Conservation (phyloP, 768 basidiomycete genomes). For the Naganishia kalamii region DNA sequence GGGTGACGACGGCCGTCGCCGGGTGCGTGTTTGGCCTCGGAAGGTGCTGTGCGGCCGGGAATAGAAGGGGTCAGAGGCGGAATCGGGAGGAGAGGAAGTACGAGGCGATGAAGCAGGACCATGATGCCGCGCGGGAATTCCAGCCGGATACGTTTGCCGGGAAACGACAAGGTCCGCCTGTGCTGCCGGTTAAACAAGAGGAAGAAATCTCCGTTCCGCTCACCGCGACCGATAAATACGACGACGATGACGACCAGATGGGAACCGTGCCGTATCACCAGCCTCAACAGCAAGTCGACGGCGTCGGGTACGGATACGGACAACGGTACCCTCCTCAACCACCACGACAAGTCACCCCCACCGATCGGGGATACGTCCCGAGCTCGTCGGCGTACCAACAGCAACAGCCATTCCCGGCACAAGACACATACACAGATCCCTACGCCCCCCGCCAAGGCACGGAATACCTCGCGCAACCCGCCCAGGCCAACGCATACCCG, state of each 20-base stretch:
- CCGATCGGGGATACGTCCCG: conserved; percentile 7
- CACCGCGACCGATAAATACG: not conserved
- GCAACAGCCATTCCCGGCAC: not conserved
- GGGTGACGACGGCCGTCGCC: conserved; percentile 53
- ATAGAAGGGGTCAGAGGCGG: conserved; percentile 20
- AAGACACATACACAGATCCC: not conserved
- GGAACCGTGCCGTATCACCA: not conserved
- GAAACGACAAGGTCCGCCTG: not conserved
- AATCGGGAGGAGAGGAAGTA: not conserved
- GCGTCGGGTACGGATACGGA: conserved; percentile 10
- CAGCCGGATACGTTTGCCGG: too few relatives aligned
- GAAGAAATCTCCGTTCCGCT: not conserved
- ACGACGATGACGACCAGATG: not conserved
- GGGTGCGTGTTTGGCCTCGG: conserved; percentile 83
- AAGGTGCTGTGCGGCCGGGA: conserved; percentile 59
- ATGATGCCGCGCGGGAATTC: too few relatives aligned
- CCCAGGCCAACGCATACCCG: not conserved
- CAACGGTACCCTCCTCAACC: not conserved
- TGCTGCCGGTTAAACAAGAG: not conserved
- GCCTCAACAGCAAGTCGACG: not conserved
- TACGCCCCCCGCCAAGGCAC: not conserved
- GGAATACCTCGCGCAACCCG: not conserved
- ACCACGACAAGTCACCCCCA: not conserved
- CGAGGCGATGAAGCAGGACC: conserved; percentile 10
- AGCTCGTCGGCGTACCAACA: not conserved